These are phyloP conservation scores for Eucalyptus regnans DNA, from an alignment of 345 rosid genomes.

Conservation along the genomic window DNA sequence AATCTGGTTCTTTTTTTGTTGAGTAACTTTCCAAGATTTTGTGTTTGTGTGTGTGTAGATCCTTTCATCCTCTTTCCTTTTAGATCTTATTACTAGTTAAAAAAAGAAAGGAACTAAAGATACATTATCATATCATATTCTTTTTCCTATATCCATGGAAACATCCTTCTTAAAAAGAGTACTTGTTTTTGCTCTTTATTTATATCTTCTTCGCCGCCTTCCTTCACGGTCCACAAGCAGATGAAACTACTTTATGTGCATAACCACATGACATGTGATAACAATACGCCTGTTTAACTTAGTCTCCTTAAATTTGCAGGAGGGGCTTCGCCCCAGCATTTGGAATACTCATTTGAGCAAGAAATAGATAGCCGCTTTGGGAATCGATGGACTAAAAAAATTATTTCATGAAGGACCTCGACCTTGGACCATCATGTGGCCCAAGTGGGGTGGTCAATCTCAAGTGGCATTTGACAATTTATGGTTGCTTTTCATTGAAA, in stretches of 20 bases:
- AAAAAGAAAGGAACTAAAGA: background rate
- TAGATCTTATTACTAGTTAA: background rate
- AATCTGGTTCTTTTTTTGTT: background rate
- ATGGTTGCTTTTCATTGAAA: background rate
- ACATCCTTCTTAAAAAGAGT: background rate
- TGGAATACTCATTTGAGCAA: slow-evolving; percentile 5
- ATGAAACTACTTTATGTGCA: background rate
- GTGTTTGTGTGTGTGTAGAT: background rate
- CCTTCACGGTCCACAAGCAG: background rate
- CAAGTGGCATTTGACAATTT: background rate
- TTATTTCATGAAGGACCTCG: background rate
- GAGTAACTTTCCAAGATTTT: background rate
- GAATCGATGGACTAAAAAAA: background rate
- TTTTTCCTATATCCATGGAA: background rate
- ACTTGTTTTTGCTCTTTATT: background rate
- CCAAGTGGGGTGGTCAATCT: background rate
- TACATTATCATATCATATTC: background rate
- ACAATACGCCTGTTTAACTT: background rate
- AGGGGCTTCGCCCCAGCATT: background rate
- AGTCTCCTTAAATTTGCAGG: background rate
- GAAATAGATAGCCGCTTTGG: background rate
- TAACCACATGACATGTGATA: background rate
- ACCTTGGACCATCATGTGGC: background rate
- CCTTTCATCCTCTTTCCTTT: background rate
- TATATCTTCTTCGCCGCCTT: background rate